These are phyloP conservation scores for Galeopsis tetrahit DNA, from an alignment of 257 asterid species.

Conservation along the genomic window DNA sequence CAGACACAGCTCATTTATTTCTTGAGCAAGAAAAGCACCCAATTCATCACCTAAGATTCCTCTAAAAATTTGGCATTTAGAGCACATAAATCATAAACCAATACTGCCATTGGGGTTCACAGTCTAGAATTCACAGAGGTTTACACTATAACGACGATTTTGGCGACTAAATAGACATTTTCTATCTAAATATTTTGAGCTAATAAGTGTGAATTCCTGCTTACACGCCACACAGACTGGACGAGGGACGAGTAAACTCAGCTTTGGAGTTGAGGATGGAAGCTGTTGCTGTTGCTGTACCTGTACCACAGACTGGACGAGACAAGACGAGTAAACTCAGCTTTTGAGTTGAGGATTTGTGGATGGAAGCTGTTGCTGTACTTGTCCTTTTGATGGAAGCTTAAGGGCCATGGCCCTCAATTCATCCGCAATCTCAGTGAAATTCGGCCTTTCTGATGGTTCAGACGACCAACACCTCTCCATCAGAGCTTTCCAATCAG, in stretches of 20 bases:
- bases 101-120: background rate
- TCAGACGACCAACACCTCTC: conserved; percentile 97
- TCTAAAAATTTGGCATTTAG: background rate
- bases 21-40: conserved; percentile 4
- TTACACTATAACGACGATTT: background rate
- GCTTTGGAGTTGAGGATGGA: conserved; percentile 51
- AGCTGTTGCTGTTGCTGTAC: conserved; percentile 53
- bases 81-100: conserved; percentile 12
- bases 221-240: conserved; percentile 15
- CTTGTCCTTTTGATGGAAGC: conserved; percentile 69
- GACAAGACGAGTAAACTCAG: conserved; percentile 29
- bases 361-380: conserved; percentile 45
- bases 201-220: conserved; percentile 20
- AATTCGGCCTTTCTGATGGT: conserved; percentile 86
- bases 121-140: conserved; percentile 1
- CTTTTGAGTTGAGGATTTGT: conserved; percentile 54
- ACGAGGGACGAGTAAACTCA: conserved; percentile 25
- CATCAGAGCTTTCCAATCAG: conserved; percentile 81
- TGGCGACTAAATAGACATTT: conserved; percentile 18
- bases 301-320: conserved; percentile 31
- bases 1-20: background rate
- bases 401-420: conserved; percentile 78
- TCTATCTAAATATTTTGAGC: background rate
- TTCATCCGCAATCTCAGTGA: conserved; percentile 74
- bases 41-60: background rate